Conservation (phyloP, 2,329 filamentous ascomycete genomes). For the Aspergillus unguis region DNA sequence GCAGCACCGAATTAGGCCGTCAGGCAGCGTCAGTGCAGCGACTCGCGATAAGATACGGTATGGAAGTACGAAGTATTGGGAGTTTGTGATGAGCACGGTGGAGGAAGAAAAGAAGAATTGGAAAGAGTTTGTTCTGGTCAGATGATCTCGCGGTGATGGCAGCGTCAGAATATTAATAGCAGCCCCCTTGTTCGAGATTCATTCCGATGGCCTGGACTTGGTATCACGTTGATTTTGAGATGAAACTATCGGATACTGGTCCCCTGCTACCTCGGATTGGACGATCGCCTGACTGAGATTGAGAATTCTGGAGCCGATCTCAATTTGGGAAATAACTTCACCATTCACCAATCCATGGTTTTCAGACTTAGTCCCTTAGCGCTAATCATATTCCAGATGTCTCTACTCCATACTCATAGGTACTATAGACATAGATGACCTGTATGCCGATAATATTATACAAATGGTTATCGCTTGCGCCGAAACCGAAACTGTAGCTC, state of each 20-base stretch:
- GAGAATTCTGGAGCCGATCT: neutral
- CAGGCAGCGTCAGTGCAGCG: constrained; percentile 20
- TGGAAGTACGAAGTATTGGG: neutral
- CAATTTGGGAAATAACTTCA: neutral
- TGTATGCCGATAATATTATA: constrained; percentile 6
- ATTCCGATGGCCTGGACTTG: neutral
- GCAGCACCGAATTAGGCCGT: constrained; percentile 19
- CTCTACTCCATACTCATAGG: neutral
- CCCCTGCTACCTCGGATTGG: neutral
- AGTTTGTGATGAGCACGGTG: neutral
- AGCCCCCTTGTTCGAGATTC: constrained; percentile 10
- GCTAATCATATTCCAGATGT: too few species aligned
- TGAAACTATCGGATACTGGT: neutral
- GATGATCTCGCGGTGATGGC: constrained; percentile 9
- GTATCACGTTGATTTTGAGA: neutral
- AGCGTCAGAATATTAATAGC: constrained; percentile 8
- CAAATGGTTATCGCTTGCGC: constrained; percentile 37
- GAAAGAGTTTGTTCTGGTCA: constrained; percentile 5
- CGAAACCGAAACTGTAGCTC: constrained; percentile 56
- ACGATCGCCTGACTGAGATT: neutral
- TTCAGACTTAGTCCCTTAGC: too few species aligned
- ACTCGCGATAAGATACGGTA: neutral
- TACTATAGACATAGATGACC: neutral
- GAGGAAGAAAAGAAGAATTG: neutral
- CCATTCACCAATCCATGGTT: too few species aligned